These are phyloP conservation scores for Pseudocercospora pini-densiflorae DNA, from an alignment of 2,329 filamentous ascomycete genomes.

Conservation along the genomic window DNA sequence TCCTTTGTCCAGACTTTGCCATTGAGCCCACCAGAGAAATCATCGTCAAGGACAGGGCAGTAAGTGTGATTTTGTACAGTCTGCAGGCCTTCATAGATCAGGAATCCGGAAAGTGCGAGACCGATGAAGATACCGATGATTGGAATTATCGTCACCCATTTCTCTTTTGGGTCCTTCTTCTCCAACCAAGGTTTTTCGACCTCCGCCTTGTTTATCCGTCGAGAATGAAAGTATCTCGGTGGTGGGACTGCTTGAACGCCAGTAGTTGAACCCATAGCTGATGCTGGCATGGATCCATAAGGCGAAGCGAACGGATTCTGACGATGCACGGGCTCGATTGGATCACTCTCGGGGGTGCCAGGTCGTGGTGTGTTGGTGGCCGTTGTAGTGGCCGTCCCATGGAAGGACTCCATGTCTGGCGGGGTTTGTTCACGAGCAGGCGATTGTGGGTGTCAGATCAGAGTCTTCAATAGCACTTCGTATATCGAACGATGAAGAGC, in stretches of 20 bases:
- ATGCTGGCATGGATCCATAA: constrained; percentile 50
- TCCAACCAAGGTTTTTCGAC: constrained; percentile 77
- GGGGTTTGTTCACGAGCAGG: not conserved
- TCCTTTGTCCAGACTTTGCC: constrained; percentile 72
- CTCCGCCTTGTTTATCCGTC: constrained; percentile 72
- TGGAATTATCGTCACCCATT: constrained; percentile 84
- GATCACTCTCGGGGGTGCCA: constrained; percentile 44
- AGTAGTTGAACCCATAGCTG: constrained; percentile 48
- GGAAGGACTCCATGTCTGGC: constrained; percentile 33
- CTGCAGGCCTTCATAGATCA: constrained; percentile 75
- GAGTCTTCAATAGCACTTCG: not conserved
- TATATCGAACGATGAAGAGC: not conserved
- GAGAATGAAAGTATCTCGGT: constrained; percentile 70
- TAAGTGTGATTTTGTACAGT: constrained; percentile 77
- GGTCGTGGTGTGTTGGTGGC: constrained; percentile 43
- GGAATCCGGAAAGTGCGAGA: constrained; percentile 67
- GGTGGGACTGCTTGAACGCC: constrained; percentile 39
- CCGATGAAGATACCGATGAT: constrained; percentile 72
- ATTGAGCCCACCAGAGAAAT: constrained; percentile 63
- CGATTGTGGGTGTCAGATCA: not conserved
- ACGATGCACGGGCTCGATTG: constrained; percentile 35
- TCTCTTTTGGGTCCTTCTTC: constrained; percentile 77
- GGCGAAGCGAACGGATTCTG: constrained; percentile 46
- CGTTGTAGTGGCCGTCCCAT: constrained; percentile 37
- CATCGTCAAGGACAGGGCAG: constrained; percentile 69